These are phyloP conservation scores for Kluyveromyces wickerhamii DNA, from an alignment of 805 yeast genomes.

Conservation along the genomic window DNA sequence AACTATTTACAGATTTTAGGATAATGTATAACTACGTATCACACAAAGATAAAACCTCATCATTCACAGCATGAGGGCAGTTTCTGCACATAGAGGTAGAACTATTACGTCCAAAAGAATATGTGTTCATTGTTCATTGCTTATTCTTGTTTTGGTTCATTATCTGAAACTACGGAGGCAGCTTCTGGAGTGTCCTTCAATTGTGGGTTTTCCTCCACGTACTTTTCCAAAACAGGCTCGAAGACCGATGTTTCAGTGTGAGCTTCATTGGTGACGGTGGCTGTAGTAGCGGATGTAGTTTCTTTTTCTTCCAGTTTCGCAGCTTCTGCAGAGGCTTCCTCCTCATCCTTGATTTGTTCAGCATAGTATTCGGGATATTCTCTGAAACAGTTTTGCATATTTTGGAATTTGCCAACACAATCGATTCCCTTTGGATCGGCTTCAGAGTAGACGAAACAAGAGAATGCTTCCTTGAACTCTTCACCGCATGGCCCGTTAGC, in stretches of 20 bases:
- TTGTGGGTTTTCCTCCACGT: constrained; percentile 6
- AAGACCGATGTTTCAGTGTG: constrained; percentile 12
- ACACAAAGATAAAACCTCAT: too few relatives aligned
- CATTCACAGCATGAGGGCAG: too few relatives aligned
- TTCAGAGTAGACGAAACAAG: constrained; percentile 90
- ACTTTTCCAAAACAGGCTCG: constrained; percentile 11
- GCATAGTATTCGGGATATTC: constrained; percentile 87
- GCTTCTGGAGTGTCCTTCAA: neutral
- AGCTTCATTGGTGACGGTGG: constrained; percentile 11
- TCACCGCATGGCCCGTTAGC: constrained; percentile 98
- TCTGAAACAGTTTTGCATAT: constrained; percentile 93
- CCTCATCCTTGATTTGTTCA: constrained; percentile 82
- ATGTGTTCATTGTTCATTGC: too few relatives aligned
- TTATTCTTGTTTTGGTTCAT: too few relatives aligned
- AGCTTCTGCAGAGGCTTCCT: constrained; percentile 34
- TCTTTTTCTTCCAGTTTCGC: constrained; percentile 11
- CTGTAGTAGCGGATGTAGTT: constrained; percentile 6
- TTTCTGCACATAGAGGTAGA: too few relatives aligned
- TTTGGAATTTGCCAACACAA: constrained; percentile 82
- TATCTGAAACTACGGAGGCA: too few relatives aligned
- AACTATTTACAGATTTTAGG: too few relatives aligned
- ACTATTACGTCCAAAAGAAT: too few relatives aligned
- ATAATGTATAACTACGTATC: too few relatives aligned
- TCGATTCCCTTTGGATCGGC: constrained; percentile 96
- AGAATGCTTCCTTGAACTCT: constrained; percentile 87